Conservation (phyloP, 768 basidiomycete genomes). For the Russula dissimulans region DNA sequence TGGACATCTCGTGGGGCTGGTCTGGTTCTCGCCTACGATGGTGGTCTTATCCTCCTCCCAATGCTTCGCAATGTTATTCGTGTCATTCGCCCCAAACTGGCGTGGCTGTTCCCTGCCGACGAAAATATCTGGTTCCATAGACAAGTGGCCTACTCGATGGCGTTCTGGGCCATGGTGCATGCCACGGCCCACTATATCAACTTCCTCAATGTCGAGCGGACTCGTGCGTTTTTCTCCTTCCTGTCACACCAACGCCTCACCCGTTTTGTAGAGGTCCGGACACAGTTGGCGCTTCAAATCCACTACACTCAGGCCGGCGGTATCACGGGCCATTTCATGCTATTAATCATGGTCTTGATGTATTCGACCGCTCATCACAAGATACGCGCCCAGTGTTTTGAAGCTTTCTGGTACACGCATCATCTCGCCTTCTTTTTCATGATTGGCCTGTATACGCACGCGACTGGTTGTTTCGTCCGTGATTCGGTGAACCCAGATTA, state of each 20-base stretch:
- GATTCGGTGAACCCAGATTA: conserved; percentile 69
- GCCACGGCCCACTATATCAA: conserved; percentile 92
- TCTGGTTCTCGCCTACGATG: conserved; percentile 81
- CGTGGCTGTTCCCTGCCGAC: conserved; percentile 85
- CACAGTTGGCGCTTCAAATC: conserved; percentile 67
- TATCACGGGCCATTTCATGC: conserved; percentile 95
- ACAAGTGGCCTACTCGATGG: conserved; percentile 90
- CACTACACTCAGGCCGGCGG: conserved; percentile 86
- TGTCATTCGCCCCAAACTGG: conserved; percentile 66
- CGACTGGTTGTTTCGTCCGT: conserved; percentile 92
- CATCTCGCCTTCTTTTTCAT: conserved; percentile 94
- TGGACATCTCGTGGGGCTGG: conserved; percentile 91
- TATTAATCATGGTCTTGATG: conserved; percentile 87
- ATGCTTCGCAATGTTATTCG: conserved; percentile 86
- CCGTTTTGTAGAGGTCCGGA: conserved; percentile 57
- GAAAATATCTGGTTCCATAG: conserved; percentile 96
- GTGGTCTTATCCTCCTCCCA: conserved; percentile 77
- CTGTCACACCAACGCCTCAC: neutral
- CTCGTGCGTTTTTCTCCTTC: conserved; percentile 45
- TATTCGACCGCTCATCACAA: conserved; percentile 87
- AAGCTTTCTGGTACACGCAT: conserved; percentile 96
- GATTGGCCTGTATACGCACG: conserved; percentile 82
- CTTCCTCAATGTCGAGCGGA: conserved; percentile 84
- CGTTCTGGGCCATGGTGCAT: conserved; percentile 89
- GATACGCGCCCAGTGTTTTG: conserved; percentile 83